Evolutionary conservation across 805 yeast genomes (phyloP).

Genomic region (Blastobotrys chiropterorum): DNA sequence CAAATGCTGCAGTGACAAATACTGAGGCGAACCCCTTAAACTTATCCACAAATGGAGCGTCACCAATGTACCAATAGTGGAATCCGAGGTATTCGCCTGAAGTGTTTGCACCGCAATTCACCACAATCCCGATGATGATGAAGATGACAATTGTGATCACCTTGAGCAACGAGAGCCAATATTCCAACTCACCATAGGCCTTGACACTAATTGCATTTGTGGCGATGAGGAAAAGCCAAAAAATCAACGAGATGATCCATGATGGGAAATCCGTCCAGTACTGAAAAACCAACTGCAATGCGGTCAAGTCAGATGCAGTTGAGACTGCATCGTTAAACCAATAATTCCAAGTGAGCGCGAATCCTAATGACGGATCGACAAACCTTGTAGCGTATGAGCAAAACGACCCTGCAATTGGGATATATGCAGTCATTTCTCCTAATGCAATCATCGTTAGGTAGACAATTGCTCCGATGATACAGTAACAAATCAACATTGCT

Average conservation of each 20-base stretch:
- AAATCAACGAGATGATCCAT: conserved; percentile 47
- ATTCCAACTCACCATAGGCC: conserved; percentile 54
- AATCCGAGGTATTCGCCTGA: conserved; percentile 47
- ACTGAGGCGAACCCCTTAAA: conserved; percentile 42
- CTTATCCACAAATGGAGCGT: conserved; percentile 35
- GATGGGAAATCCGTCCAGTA: conserved; percentile 45
- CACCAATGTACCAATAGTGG: conserved; percentile 49
- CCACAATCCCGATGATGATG: conserved; percentile 50
- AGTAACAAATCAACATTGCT: conserved; percentile 44
- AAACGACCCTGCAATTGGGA: conserved; percentile 51
- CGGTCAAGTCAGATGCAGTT: conserved; percentile 44
- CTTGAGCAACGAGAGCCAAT: conserved; percentile 61
- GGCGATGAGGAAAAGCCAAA: conserved; percentile 45
- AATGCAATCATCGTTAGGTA: conserved; percentile 47
- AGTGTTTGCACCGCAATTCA: conserved; percentile 51
- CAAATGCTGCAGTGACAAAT: conserved; percentile 53
- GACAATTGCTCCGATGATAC: conserved; percentile 45
- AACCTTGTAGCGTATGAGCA: conserved; percentile 44
- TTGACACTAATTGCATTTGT: conserved; percentile 45
- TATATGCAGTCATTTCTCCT: conserved; percentile 51
- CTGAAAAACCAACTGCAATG: conserved; percentile 39
- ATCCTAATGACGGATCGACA: conserved; percentile 47
- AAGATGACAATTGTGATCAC: conserved; percentile 60
- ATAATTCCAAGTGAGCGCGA: conserved; percentile 45
- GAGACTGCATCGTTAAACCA: conserved; percentile 48